Evolutionary conservation across 495 filamentous ascomycete genomes (phyloP).

Genomic region (Penicillium roqueforti): DNA sequence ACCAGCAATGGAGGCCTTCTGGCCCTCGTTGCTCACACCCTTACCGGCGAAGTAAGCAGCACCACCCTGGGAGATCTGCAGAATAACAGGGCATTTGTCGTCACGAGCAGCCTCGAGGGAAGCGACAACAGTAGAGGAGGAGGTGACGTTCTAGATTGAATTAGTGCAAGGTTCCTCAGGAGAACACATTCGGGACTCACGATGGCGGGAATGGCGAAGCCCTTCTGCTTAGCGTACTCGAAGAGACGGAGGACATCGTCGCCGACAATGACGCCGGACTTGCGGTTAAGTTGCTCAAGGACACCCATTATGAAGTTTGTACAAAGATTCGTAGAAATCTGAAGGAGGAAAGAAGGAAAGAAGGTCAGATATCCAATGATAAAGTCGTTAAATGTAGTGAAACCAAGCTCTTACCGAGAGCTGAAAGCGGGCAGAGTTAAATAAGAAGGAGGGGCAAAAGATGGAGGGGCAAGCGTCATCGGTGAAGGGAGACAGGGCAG

Average conservation of each 20-base stretch:
- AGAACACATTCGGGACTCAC: conserved; percentile 42
- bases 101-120: conserved; percentile 92
- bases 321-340: conserved; percentile 8
- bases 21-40: conserved; percentile 78
- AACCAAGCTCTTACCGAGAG: conserved; percentile 18
- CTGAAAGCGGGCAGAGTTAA: conserved; percentile 29
- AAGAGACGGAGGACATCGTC: conserved; percentile 79
- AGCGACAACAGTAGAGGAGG: conserved; percentile 82
- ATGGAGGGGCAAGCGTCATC: conserved; percentile 30
- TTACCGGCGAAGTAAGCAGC: conserved; percentile 94
- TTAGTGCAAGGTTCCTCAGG: background rate
- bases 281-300: conserved; percentile 64
- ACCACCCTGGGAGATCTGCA: conserved; percentile 90
- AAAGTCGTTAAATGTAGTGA: conserved; percentile 10
- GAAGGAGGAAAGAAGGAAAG: conserved; percentile 9
- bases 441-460: conserved; percentile 19
- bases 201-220: conserved; percentile 89
- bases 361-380: conserved; percentile 5
- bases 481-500: conserved; percentile 7
- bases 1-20: conserved; percentile 83
- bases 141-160: conserved; percentile 68
- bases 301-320: conserved; percentile 55
- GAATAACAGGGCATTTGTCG: conserved; percentile 78
- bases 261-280: conserved; percentile 81
- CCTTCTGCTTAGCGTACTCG: conserved; percentile 74